These are phyloP conservation scores for Russula ochroleuca DNA, from an alignment of 768 basidiomycete genomes.

Conservation along the genomic window DNA sequence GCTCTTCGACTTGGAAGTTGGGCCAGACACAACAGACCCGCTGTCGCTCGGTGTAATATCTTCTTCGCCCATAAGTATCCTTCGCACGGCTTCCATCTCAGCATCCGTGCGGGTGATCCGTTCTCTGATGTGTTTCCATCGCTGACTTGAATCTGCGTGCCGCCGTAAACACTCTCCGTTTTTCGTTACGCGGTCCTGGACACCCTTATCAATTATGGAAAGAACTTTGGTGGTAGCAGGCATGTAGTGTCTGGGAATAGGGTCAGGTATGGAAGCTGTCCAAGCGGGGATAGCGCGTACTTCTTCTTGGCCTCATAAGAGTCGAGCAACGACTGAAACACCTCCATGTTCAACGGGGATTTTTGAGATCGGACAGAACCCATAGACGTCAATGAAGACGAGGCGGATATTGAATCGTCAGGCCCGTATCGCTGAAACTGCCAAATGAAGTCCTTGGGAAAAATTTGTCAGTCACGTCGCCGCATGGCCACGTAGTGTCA, in stretches of 20 bases:
- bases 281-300: slow-evolving; percentile 41
- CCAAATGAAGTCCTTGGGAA: slow-evolving; percentile 73
- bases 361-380: slow-evolving; percentile 49
- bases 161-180: slow-evolving; percentile 92
- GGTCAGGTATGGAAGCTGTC: slow-evolving; percentile 8
- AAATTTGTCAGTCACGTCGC: slow-evolving; percentile 9
- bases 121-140: slow-evolving; percentile 78
- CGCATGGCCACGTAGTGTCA: slow-evolving; percentile 18
- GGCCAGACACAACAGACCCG: slow-evolving; percentile 64
- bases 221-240: slow-evolving; percentile 91
- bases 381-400: slow-evolving; percentile 37
- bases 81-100: slow-evolving; percentile 74
- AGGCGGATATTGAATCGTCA: slow-evolving; percentile 42
- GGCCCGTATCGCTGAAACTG: slow-evolving; percentile 61
- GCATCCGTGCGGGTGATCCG: slow-evolving; percentile 74
- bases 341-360: slow-evolving; percentile 51
- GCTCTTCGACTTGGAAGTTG: slow-evolving; percentile 41
- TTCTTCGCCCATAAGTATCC: slow-evolving; percentile 43
- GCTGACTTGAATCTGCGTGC: slow-evolving; percentile 82
- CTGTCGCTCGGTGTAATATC: slow-evolving; percentile 60
- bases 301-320: slow-evolving; percentile 87
- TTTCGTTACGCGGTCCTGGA: slow-evolving; percentile 89
- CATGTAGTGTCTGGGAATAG: slow-evolving; percentile 72
- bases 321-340: slow-evolving; percentile 61
- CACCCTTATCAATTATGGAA: slow-evolving; percentile 90